Evolutionary conservation across 805 yeast genomes (phyloP).

Genomic region (Kuraishia molischiana): DNA sequence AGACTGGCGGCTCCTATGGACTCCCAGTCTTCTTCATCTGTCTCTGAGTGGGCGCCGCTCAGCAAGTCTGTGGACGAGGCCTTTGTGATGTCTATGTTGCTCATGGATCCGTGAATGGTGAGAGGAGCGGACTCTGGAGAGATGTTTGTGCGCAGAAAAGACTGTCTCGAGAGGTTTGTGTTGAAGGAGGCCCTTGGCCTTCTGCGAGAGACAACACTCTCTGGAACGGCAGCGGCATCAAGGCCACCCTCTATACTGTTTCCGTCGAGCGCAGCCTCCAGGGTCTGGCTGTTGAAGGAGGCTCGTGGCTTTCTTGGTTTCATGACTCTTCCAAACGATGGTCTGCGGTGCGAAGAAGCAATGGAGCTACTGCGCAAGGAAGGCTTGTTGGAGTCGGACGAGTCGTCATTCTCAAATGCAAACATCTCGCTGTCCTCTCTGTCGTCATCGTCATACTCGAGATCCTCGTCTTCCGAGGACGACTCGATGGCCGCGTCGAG

Average conservation of each 20-base stretch:
- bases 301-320: slow-evolving; percentile 21
- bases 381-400: slow-evolving; percentile 2
- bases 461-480: slow-evolving; percentile 24
- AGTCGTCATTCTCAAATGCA: slow-evolving; percentile 14
- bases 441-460: slow-evolving; percentile 25
- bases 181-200: slow-evolving; percentile 25
- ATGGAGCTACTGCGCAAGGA: slow-evolving; percentile 2
- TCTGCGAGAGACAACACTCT: slow-evolving; percentile 12
- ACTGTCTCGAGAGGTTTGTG: slow-evolving; percentile 25
- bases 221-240: slow-evolving; percentile 17
- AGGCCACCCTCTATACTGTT: slow-evolving; percentile 7
- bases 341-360: neutral
- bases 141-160: slow-evolving; percentile 24
- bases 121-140: slow-evolving; percentile 17
- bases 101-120: slow-evolving; percentile 16
- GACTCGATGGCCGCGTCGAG: slow-evolving; percentile 29
- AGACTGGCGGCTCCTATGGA: slow-evolving; percentile 73
- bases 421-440: slow-evolving; percentile 24
- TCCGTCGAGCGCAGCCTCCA: slow-evolving; percentile 21
- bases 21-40: slow-evolving; percentile 98
- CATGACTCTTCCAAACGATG: neutral
- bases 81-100: slow-evolving; percentile 13
- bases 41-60: slow-evolving; percentile 42
- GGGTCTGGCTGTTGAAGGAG: slow-evolving; percentile 20
- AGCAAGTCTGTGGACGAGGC: slow-evolving; percentile 10